Evolutionary conservation across 1,139 yeast species (phyloP), one percentile per base, ranked within the genome.

Genomic region (Arxiozyma telluris): DNA sequence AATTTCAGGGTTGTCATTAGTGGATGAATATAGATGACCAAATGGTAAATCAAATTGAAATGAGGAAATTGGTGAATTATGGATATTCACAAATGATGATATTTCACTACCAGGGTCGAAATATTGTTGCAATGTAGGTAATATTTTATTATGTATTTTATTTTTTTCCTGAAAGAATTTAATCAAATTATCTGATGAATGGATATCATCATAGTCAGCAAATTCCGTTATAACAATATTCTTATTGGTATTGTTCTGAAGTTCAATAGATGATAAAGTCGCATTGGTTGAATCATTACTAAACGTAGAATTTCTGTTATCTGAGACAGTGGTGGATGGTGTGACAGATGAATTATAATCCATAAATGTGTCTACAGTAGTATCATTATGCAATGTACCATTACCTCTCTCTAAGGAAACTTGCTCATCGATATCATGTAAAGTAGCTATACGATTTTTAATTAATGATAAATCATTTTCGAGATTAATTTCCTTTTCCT

Each of bases 21-120:
- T 67, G 0, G 96, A 90, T 17, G 93, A 80, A 3, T 90, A 93
- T 69, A 84, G 65, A 0, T 81, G 80, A 1, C 89, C 89, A 67
- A 82, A 84, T 17, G 90, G 90, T 44, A 77, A 73, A 63, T 84
- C 88, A 65, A 84, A 83, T 60, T 82, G 89, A 54, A 84, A 64
- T 42, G 81, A 74, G 0, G 80, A 76, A 25, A 84, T 72, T 2
- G 76, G 59, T 50, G 76, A 81, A 3, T 73, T 71, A 59, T 82
- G 87, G 0, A 83, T 83, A 20, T 58, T 53, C n/a, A 73, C 64
- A 45, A 82, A 71, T n/a, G 74, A 67, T 45, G 73, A 67, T 47
- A 84, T 82, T 47, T 70, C 69, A 48, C 81, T 74, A 1, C 88
- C 88, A 0, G 84, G 76, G 30, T 76, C 74, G 62, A 81, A 82